phyloP scores from a whole-genome alignment of 257 asterid species.

The Orobanche coerulescens region DNA sequence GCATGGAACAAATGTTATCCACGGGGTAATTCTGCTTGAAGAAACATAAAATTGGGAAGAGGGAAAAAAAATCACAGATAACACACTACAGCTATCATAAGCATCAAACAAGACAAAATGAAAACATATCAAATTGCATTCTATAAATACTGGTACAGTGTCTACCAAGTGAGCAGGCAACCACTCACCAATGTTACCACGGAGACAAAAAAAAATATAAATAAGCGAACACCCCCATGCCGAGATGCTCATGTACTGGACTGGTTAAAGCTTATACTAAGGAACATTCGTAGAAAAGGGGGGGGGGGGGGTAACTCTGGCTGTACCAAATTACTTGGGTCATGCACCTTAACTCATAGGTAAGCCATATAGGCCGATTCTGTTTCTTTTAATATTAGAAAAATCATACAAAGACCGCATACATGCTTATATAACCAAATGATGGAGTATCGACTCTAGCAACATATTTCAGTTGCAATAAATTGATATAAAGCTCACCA shows the following conservation, averaged over 20 bases:
- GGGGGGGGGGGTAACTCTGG: no score
- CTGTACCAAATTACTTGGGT: not conserved
- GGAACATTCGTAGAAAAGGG: no score
- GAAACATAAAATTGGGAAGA: not conserved
- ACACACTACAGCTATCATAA: not conserved
- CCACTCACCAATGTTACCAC: not conserved
- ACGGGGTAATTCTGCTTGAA: constrained; percentile 13
- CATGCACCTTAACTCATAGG: not conserved
- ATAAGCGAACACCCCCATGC: not conserved
- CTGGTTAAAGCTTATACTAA: no score
- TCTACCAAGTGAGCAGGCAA: not conserved
- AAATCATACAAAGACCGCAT: not conserved
- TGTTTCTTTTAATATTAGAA: not conserved
- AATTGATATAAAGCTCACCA: constrained; percentile 39
- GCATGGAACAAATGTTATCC: constrained; percentile 18
- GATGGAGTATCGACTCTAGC: not conserved
- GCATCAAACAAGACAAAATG: no score
- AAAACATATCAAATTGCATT: not conserved
- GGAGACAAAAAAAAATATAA: not conserved
- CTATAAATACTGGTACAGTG: not conserved
- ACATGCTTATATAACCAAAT: not conserved
- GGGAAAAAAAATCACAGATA: not conserved
- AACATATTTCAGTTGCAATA: not conserved
- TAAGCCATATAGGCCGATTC: not conserved
- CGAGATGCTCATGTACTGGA: not conserved